Conservation (phyloP, 2,329 filamentous ascomycete species). For the Cryoendolithus antarcticus region DNA sequence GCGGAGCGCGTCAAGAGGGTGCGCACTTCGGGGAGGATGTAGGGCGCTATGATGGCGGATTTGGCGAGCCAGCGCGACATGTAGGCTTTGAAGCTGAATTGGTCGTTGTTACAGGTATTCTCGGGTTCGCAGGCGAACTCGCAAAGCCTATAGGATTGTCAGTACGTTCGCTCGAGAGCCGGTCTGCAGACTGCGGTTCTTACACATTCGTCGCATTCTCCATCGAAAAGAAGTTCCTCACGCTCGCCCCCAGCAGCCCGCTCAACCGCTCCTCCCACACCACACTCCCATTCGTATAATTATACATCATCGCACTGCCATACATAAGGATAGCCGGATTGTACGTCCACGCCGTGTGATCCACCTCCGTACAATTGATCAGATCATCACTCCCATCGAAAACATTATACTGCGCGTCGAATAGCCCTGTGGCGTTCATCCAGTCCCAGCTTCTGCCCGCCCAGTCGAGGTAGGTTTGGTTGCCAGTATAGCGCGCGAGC, state of each 20-base stretch:
- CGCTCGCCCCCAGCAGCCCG: constrained; percentile 44
- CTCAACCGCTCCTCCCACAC: constrained; percentile 47
- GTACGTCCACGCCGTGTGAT: constrained; percentile 46
- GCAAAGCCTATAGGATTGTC: constrained; percentile 32
- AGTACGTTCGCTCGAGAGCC: neutral
- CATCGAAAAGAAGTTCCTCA: constrained; percentile 42
- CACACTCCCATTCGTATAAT: constrained; percentile 30
- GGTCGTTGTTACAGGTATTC: constrained; percentile 54
- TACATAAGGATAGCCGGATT: constrained; percentile 44
- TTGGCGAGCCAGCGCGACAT: constrained; percentile 50
- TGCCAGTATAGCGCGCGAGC: constrained; percentile 65
- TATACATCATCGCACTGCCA: constrained; percentile 46
- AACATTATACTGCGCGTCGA: constrained; percentile 38
- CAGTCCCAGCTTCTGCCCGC: constrained; percentile 56
- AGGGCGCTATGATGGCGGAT: constrained; percentile 31
- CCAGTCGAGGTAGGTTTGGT: constrained; percentile 66
- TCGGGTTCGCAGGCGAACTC: constrained; percentile 55
- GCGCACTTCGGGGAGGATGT: constrained; percentile 26
- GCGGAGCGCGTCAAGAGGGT: constrained; percentile 30
- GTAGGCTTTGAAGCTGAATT: constrained; percentile 66
- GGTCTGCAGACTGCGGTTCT: constrained; percentile 3
- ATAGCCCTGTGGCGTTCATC: constrained; percentile 36
- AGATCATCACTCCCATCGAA: constrained; percentile 43
- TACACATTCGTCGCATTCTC: constrained; percentile 37
- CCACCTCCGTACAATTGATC: constrained; percentile 38